Conservation (phyloP, 2,329 filamentous ascomycete genomes). For the Fusarium brevicatenulatum region DNA sequence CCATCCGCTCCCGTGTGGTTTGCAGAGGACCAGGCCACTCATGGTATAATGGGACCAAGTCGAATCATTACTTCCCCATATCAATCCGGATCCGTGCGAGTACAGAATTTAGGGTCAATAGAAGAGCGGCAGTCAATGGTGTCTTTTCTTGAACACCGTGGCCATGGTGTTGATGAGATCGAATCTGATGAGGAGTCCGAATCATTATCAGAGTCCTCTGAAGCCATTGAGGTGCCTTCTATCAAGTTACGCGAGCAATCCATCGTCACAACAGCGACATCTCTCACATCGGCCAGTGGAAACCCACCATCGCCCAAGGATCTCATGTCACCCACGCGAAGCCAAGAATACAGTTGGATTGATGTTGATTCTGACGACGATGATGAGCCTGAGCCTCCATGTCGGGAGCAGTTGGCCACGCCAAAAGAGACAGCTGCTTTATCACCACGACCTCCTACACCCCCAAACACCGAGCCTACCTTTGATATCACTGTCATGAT, state of each 20-base stretch:
- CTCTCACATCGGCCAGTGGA: conserved; percentile 47
- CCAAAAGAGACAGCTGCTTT: conserved; percentile 31
- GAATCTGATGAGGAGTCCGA: conserved; percentile 50
- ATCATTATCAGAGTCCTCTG: conserved; percentile 47
- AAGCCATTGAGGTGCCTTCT: conserved; percentile 47
- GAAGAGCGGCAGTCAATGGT: conserved; percentile 51
- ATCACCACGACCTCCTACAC: conserved; percentile 48
- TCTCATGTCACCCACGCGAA: conserved; percentile 29
- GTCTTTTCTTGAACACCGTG: conserved; percentile 47
- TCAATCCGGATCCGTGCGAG: conserved; percentile 45
- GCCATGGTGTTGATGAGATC: conserved; percentile 31
- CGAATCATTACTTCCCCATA: conserved; percentile 43
- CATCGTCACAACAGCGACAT: conserved; percentile 51
- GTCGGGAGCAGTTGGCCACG: conserved; percentile 11
- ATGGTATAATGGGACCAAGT: conserved; percentile 25
- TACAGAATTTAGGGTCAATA: conserved; percentile 49
- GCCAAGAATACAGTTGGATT: conserved; percentile 51
- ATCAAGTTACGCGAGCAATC: conserved; percentile 50
- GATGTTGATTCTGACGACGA: conserved; percentile 50
- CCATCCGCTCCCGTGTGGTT: conserved; percentile 53
- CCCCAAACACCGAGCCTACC: conserved; percentile 31
- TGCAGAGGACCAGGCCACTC: conserved; percentile 38
- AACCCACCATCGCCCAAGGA: conserved; percentile 43
- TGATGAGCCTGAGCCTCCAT: conserved; percentile 30
- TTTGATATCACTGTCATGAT: conserved; percentile 34